Percentiles rank a stretch among this genome's conserved stretches.
phyloP scores from a whole-genome alignment of 169 alveolate species.

The Cytauxzoon felis region DNA sequence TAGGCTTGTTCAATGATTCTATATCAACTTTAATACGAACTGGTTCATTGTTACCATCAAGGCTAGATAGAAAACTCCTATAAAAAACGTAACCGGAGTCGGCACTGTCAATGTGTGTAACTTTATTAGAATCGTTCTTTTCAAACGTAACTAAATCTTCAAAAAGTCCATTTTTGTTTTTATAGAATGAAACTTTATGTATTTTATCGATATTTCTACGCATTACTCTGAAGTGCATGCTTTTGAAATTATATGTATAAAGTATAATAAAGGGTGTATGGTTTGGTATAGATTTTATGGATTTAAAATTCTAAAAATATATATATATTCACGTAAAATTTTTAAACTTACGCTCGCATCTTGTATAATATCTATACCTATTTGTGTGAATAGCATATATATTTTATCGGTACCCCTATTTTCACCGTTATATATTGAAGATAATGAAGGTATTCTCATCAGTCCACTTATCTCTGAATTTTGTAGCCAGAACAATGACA shows the following conservation, averaged over 20 bases:
- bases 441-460: constrained; percentile 46
- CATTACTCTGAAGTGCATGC: constrained; percentile 60
- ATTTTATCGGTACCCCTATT: constrained; percentile 5
- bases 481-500: constrained; percentile 53
- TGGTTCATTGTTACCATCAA: constrained; percentile 24
- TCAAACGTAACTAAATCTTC: background rate
- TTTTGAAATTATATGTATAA: constrained; percentile 49
- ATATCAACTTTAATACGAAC: constrained; percentile 14
- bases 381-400: constrained; percentile 50
- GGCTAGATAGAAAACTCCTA: constrained; percentile 49
- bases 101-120: background rate
- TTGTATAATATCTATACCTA: constrained; percentile 47
- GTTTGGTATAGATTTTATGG: constrained; percentile 12
- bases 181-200: constrained; percentile 15
- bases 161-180: constrained; percentile 3
- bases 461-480: constrained; percentile 54
- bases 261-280: constrained; percentile 48
- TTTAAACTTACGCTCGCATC: constrained; percentile 41
- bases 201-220: constrained; percentile 1
- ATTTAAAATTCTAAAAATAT: constrained; percentile 8
- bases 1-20: constrained; percentile 25
- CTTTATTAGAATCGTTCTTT: background rate
- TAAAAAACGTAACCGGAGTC: constrained; percentile 28
- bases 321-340: background rate
- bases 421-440: constrained; percentile 20